Base-by-base conservation (phyloP, 2,329 filamentous ascomycete genomes). In the Ceratocystis papillata region DNA sequence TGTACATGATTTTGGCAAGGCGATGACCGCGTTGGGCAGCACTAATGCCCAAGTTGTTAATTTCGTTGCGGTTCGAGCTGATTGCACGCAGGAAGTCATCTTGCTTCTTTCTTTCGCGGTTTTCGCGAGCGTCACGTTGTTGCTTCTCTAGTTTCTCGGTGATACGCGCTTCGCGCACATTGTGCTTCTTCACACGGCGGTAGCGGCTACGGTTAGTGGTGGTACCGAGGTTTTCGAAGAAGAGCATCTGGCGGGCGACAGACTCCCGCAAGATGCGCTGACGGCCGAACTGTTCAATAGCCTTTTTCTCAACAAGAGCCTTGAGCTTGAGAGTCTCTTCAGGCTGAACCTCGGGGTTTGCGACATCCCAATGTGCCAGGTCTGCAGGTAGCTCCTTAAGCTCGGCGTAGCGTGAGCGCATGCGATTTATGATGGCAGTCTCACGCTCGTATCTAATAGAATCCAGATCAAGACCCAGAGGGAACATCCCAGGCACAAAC, bases 81-180 rank as follows among this genome's bases (percentile, higher is more conserved):
- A 99, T 90, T 45, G 92, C 88, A 69, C 90, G 86, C 67, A 99
- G 82, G 76, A 96, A 96, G 74, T 97, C 93, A 68, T 83, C 84
- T 73, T 97, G 93, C 78, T 95, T 96, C 85, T 96, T 94, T 85
- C 96, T 96, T 78, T 99, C 94, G 69, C 95, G 89, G 70, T 89
- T 90, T 78, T 97, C 93, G 67, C 94, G 89, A 53, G 92, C 93
- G 75, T 97, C 93, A 67, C 94, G 90, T 75, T 99, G 94, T 75
- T 99, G 92, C 79, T 97, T 97, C 83, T 99, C 94, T 1, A 99
- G 85, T 77, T 96, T 99, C 82, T 99, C 94, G 0, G 94, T 99
- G 70, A 99, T 95, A 67, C 93, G 88, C 66, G 94, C 94, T 77
- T 99, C 94, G 45, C 93, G 87, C 62, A 97, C 82, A 62, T 88